Base-by-base conservation (phyloP, 345 rosid genomes). In the Brassica juncea region DNA sequence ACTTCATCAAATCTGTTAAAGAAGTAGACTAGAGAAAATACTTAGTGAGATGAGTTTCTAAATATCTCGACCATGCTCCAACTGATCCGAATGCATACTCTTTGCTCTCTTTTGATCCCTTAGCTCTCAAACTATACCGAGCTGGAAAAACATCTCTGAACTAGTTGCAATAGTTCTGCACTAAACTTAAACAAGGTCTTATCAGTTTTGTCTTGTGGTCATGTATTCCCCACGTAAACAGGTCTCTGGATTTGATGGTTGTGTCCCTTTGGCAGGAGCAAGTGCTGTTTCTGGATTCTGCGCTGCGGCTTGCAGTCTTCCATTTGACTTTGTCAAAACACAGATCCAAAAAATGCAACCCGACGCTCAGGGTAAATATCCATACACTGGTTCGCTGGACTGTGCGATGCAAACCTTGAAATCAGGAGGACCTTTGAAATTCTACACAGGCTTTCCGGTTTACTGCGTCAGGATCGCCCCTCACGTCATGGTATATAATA, bases 311-410 rank as follows among this genome's bases (percentile, higher is more conserved):
- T 95, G 99, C 85, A 95, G 99, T 81, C 84, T 95, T 54, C 99
- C 99, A 10, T 93, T 95, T 32, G 99, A 95, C 86, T 95, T 76
- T 61, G 97, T 95, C n/a, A 95, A 95, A 82, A 95, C 99, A 10
- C 99, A 95, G 81, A 93, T 95, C 66, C 99, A 95, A 89, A 95
- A 95, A 78, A 95, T 95, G 99, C 98, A 95, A 81, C 99, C 99
- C 3, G 97, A 95, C 82, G 97, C 98, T 25, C 77, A 87, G 62
- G 99, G 99, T 4, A 95, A 90, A 78, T 90, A 85, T 83, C 99
- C 98, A 0, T 95, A 91, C 89, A 85, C 88, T 0, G 99, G 99
- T 58, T 93, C 99, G 27, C 21, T 89, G 30, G 99, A 95, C 84
- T 95, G 98, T 84, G 86, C 84, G 52, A 1, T 90, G 86, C 89